Evolutionary conservation across 257 asterid genomes (phyloP), one percentile per base, ranked within the genome.

Genomic region (Solanum megistacrolobum): DNA sequence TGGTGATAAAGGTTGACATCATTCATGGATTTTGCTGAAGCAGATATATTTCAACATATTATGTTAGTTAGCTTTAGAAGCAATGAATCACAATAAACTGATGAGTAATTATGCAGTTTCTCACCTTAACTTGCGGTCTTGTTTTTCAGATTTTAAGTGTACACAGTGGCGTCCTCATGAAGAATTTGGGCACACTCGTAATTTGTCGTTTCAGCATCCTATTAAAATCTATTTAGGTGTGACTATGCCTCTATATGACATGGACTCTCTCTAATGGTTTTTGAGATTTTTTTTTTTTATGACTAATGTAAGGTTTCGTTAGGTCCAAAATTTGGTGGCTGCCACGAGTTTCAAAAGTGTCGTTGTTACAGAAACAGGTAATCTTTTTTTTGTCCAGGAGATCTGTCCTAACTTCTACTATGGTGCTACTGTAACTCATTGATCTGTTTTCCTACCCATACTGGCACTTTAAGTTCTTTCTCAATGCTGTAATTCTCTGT

Each of bases 281-380:
- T 60, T 27, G 10, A 82, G 43, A 11, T 48, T 18, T 48, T 9
- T 82, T 79, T 27, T 29, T 82, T 29, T 25, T 29, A 29, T 48
- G 85, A 82, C 69, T 82, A 82, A 9, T 48, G 66, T 48, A 18
- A 29, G 72, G 89, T 82, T 89, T 71, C 60, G 62, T 88, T 84
- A 96, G 99, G 99, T 88, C 96, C 99, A 90, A 97, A 92, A 93
- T 93, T 92, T 90, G 98, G 98, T 79, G 92, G 93, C 92, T 95
- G 98, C 88, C 92, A 89, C 73, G 97, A 91, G 91, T 90, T 90
- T 87, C 97, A 94, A 92, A 94, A 93, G 86, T 95, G 92, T 90
- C 92, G 78, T 83, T 32, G 87, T 90, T 88, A 88, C 88, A 76
- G 81, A 29, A 86, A 87, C 84, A 65, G 93, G 93, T 91, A 69